Conservation (phyloP, 495 filamentous ascomycete genomes). For the Talaromyces stipitatus region DNA sequence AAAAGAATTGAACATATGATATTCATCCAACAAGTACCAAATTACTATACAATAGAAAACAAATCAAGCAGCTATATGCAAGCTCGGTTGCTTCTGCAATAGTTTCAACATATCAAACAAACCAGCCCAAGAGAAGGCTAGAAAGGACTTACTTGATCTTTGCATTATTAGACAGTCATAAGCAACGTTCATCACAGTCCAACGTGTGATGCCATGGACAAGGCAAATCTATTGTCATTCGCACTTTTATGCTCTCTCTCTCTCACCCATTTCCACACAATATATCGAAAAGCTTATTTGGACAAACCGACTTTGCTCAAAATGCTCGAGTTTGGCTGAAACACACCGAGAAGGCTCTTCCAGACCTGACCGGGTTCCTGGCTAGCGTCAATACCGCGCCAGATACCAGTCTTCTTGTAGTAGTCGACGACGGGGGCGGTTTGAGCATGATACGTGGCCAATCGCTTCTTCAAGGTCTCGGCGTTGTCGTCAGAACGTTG, state of each 20-base stretch:
- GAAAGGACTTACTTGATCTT: background rate
- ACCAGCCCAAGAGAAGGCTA: too few species aligned
- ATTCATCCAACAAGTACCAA: background rate
- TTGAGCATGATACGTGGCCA: conserved; percentile 90
- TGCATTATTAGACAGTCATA: conserved; percentile 7
- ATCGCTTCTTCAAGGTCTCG: conserved; percentile 91
- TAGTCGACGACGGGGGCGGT: conserved; percentile 87
- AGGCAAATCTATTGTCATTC: background rate
- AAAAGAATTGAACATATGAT: background rate
- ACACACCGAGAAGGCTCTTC: conserved; percentile 82
- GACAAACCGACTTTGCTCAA: conserved; percentile 9
- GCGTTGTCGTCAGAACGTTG: conserved; percentile 97
- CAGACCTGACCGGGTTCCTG: conserved; percentile 95
- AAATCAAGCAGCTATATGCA: background rate
- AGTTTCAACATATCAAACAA: too few species aligned
- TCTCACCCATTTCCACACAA: background rate
- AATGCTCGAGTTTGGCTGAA: conserved; percentile 41
- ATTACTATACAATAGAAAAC: conserved; percentile 5
- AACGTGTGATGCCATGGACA: background rate
- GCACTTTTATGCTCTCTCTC: background rate
- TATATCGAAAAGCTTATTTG: background rate
- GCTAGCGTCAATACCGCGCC: conserved; percentile 92
- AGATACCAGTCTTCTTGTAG: conserved; percentile 96
- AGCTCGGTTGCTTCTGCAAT: background rate
- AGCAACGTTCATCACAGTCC: conserved; percentile 5